These are phyloP conservation scores for Ceratobasidium sp. DNA, from an alignment of 1,284 basidiomycete species.

Conservation along the genomic window DNA sequence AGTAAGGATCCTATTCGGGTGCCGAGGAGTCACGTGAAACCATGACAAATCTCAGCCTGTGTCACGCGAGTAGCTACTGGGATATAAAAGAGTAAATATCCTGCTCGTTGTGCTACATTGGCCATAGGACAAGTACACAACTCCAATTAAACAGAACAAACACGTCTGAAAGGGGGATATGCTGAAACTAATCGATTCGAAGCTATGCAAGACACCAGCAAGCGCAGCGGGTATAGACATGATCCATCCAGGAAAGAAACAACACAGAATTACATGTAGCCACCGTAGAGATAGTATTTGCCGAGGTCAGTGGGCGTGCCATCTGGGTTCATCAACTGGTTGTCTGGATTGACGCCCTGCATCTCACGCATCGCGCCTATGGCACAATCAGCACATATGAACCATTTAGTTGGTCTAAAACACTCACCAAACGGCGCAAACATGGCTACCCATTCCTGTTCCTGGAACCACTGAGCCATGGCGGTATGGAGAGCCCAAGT, in stretches of 20 bases:
- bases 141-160: constrained; percentile 12
- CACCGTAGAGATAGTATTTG: not conserved
- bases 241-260: constrained; percentile 9
- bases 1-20: not conserved
- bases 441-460: constrained; percentile 65
- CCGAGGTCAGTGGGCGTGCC: constrained; percentile 26
- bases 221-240: constrained; percentile 37
- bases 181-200: not conserved
- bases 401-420: constrained; percentile 9
- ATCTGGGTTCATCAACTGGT: constrained; percentile 58
- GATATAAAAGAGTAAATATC: constrained; percentile 7
- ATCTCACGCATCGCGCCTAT: constrained; percentile 75
- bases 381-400: constrained; percentile 15
- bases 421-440: constrained; percentile 79
- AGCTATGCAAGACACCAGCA: constrained; percentile 24
- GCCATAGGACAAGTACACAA: constrained; percentile 31
- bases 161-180: constrained; percentile 3
- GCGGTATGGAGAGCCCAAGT: constrained; percentile 70
- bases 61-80: not conserved
- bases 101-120: constrained; percentile 25
- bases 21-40: not conserved
- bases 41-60: not conserved
- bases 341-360: constrained; percentile 73
- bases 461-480: constrained; percentile 69
- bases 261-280: not conserved